Evolutionary conservation across 2,329 filamentous ascomycete genomes (phyloP).

Genomic region (Neurospora sp.): DNA sequence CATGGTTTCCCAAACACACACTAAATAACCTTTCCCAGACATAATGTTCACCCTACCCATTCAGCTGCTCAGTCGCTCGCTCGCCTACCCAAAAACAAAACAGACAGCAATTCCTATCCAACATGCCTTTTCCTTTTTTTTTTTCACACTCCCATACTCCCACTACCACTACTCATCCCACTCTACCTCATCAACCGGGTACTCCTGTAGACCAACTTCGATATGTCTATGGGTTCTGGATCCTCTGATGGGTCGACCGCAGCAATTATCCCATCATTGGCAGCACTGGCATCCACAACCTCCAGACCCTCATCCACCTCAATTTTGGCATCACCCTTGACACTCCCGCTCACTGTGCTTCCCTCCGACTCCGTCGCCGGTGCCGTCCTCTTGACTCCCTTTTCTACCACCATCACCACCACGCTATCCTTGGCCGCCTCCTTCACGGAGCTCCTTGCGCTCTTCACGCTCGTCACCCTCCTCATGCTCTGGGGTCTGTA

Average conservation of each 20-base stretch:
- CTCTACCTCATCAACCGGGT: conserved; percentile 23
- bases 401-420: background rate
- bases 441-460: conserved; percentile 17
- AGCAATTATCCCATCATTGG: conserved; percentile 15
- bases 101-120: background rate
- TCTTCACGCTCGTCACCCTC: conserved; percentile 27
- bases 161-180: background rate
- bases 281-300: conserved; percentile 21
- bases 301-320: conserved; percentile 35
- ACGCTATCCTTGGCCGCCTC: conserved; percentile 10
- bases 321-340: background rate
- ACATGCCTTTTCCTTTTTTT: background rate
- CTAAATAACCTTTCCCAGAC: background rate
- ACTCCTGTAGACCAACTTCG: conserved; percentile 32
- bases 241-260: conserved; percentile 35
- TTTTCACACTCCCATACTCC: background rate
- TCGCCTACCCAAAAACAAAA: background rate
- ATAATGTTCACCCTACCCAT: background rate
- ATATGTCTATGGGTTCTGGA: conserved; percentile 21
- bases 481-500: conserved; percentile 45
- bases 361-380: background rate
- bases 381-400: conserved; percentile 1
- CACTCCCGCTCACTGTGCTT: background rate
- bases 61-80: background rate
- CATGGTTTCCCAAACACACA: background rate